These are phyloP conservation scores for Usnea hakonensis DNA, from an alignment of 495 filamentous ascomycete species.

Conservation along the genomic window DNA sequence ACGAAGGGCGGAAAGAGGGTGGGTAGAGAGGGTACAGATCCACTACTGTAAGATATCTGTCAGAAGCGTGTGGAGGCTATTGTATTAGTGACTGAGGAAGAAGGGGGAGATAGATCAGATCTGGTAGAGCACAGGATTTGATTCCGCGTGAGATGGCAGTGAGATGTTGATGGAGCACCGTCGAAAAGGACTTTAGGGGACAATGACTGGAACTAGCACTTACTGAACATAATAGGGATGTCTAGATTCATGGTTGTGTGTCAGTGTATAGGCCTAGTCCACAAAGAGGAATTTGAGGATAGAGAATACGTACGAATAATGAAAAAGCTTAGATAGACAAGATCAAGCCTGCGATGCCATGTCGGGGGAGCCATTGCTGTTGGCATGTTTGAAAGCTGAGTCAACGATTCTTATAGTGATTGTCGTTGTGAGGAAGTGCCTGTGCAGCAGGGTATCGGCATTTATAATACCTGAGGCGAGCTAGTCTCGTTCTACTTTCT, in stretches of 20 bases:
- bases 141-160: background rate
- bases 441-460: too few species aligned
- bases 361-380: slow-evolving; percentile 1
- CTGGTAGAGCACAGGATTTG: background rate
- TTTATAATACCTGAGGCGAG: too few species aligned
- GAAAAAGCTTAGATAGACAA: slow-evolving; percentile 23
- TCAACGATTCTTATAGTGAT: background rate
- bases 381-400: background rate
- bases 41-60: slow-evolving; percentile 9
- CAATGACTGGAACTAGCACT: background rate
- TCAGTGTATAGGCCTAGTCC: too few species aligned
- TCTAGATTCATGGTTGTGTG: too few species aligned
- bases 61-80: background rate
- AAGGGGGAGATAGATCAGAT: background rate
- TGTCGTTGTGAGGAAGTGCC: background rate
- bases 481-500: too few species aligned
- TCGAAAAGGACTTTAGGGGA: background rate
- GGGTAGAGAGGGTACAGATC: slow-evolving; percentile 26
- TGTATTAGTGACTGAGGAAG: background rate
- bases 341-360: slow-evolving; percentile 9
- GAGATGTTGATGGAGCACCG: background rate
- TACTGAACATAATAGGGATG: slow-evolving; percentile 24
- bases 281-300: too few species aligned
- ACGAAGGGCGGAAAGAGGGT: background rate
- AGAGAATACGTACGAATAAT: too few species aligned